Percentiles rank a stretch among this genome's conserved stretches.
phyloP scores from a whole-genome alignment of 352 stramenopile genomes.

The Pythium folliculosum region DNA sequence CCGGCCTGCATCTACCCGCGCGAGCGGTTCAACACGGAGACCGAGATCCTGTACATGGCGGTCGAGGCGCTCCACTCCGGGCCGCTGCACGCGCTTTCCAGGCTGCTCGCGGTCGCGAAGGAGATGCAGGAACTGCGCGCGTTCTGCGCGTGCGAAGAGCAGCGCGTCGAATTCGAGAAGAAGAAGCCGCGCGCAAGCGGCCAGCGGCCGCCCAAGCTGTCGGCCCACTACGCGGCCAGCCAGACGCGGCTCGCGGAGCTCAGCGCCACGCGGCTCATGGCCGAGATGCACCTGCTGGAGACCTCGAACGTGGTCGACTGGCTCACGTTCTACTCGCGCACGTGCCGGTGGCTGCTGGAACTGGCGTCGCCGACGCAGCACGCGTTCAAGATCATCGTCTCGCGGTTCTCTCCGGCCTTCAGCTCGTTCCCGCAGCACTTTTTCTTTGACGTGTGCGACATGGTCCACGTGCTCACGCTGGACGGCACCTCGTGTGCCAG shows the following conservation, averaged over 20 bases:
- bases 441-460: conserved; percentile 73
- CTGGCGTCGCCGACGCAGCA: conserved; percentile 41
- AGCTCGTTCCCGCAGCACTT: conserved; percentile 69
- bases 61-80: conserved; percentile 71
- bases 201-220: conserved; percentile 38
- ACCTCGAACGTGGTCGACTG: conserved; percentile 53
- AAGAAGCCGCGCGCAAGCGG: conserved; percentile 6
- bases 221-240: conserved; percentile 60
- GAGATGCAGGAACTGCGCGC: conserved; percentile 63
- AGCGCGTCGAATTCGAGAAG: conserved; percentile 45
- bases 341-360: conserved; percentile 62
- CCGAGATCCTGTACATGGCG: conserved; percentile 65
- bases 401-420: conserved; percentile 48
- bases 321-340: conserved; percentile 56
- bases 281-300: conserved; percentile 62
- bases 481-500: conserved; percentile 25
- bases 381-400: conserved; percentile 43
- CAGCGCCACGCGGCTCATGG: conserved; percentile 43
- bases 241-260: conserved; percentile 59
- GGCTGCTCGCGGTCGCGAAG: conserved; percentile 50
- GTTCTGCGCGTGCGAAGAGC: conserved; percentile 67
- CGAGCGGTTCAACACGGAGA: conserved; percentile 48
- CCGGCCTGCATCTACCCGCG: conserved; percentile 58
- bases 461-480: conserved; percentile 55
- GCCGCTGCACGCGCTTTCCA: conserved; percentile 55